phyloP scores from a whole-genome alignment of 495 filamentous ascomycete genomes.

The Neurospora sp. region DNA sequence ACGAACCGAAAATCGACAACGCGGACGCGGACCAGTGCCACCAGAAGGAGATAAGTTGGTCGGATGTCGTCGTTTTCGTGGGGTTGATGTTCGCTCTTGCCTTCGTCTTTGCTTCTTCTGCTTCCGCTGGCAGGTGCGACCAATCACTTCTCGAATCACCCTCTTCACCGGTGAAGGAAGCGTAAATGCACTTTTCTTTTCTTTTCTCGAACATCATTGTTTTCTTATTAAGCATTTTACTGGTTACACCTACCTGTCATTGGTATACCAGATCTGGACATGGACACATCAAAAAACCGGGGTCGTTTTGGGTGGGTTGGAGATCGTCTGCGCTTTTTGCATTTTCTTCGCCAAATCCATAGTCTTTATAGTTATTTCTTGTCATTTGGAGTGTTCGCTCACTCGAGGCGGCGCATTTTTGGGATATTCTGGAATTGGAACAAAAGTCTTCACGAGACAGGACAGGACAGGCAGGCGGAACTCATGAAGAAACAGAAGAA shows the following conservation, averaged over 20 bases:
- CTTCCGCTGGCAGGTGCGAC: neutral
- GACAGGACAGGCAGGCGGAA: neutral
- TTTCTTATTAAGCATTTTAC: neutral
- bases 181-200: neutral
- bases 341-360: neutral
- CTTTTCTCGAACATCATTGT: neutral
- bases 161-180: neutral
- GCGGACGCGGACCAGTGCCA: neutral
- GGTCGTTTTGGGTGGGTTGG: neutral
- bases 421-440: neutral
- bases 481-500: neutral
- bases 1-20: neutral
- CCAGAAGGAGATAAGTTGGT: neutral
- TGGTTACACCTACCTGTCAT: neutral
- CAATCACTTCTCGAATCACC: neutral
- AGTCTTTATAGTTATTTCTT: neutral
- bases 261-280: neutral
- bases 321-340: neutral
- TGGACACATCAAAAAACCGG: neutral
- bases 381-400: neutral
- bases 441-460: neutral
- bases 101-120: neutral
- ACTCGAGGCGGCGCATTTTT: neutral
- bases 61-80: neutral
- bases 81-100: neutral